Conservation (phyloP, 805 yeast genomes). For the Starmerella floris region DNA sequence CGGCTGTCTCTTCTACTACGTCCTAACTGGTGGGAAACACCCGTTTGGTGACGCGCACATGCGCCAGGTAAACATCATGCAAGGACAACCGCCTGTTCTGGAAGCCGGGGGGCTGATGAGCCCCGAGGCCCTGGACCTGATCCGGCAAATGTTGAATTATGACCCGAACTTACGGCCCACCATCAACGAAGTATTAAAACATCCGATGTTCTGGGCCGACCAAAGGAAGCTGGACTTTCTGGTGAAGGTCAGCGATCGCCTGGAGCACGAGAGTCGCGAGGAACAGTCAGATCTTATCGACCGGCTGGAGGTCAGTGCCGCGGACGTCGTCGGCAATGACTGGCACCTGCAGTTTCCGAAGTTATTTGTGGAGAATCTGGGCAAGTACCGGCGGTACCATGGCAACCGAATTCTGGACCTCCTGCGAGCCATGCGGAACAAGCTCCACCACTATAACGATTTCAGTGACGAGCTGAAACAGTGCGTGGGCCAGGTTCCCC, state of each 20-base stretch:
- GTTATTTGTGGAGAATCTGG: conserved; percentile 68
- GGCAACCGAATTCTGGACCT: conserved; percentile 69
- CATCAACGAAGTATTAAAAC: conserved; percentile 52
- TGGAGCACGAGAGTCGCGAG: conserved; percentile 71
- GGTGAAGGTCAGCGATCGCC: conserved; percentile 76
- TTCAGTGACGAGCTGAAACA: conserved; percentile 40
- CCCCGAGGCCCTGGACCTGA: conserved; percentile 59
- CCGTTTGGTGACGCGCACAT: conserved; percentile 90
- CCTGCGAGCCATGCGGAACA: conserved; percentile 78
- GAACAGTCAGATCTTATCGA: conserved; percentile 54
- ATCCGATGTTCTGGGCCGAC: conserved; percentile 78
- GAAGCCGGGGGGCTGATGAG: conserved; percentile 31
- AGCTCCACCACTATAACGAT: conserved; percentile 89
- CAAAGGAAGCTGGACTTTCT: conserved; percentile 70
- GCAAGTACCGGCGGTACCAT: conserved; percentile 80
- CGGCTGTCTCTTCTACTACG: conserved; percentile 88
- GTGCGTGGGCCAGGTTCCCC: conserved; percentile 67
- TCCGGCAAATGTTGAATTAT: conserved; percentile 52
- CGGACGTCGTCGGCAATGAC: conserved; percentile 39
- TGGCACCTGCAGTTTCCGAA: conserved; percentile 69
- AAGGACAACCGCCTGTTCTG: conserved; percentile 42
- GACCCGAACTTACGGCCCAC: conserved; percentile 63
- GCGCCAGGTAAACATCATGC: conserved; percentile 79
- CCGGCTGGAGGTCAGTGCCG: conserved; percentile 41
- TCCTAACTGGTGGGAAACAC: conserved; percentile 69